phyloP scores from a whole-genome alignment of 1,139 yeast species.

The Geotrichum candidum region DNA sequence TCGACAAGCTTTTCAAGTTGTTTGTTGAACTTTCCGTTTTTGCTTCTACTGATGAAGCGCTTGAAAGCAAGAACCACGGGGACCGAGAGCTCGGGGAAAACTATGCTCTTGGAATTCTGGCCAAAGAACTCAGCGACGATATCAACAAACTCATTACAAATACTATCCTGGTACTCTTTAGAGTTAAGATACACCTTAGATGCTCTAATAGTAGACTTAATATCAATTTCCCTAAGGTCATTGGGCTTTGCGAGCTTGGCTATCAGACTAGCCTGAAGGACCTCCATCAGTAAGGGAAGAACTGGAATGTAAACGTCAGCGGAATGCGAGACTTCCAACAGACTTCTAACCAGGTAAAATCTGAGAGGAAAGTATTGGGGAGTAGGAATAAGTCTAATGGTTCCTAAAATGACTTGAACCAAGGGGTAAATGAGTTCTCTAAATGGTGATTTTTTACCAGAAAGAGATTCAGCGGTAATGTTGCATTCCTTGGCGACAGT shows the following conservation, averaged over 20 bases:
- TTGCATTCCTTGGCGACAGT: slow-evolving; percentile 67
- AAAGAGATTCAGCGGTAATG: slow-evolving; percentile 36
- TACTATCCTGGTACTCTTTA: slow-evolving; percentile 81
- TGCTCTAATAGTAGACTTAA: slow-evolving; percentile 78
- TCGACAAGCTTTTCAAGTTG: slow-evolving; percentile 71
- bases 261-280: slow-evolving; percentile 74
- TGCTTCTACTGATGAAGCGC: slow-evolving; percentile 69
- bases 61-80: slow-evolving; percentile 79
- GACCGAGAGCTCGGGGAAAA: slow-evolving; percentile 90
- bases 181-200: slow-evolving; percentile 79
- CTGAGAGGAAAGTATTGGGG: slow-evolving; percentile 92
- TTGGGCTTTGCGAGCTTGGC: slow-evolving; percentile 53
- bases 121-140: slow-evolving; percentile 76
- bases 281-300: slow-evolving; percentile 77
- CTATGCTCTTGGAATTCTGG: slow-evolving; percentile 72
- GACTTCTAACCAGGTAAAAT: slow-evolving; percentile 77
- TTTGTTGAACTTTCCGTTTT: slow-evolving; percentile 63
- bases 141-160: slow-evolving; percentile 80
- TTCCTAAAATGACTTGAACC: slow-evolving; percentile 91
- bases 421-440: slow-evolving; percentile 86
- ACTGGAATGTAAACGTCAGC: slow-evolving; percentile 90
- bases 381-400: slow-evolving; percentile 83
- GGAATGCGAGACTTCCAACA: slow-evolving; percentile 75
- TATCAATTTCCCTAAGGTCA: slow-evolving; percentile 72
- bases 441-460: slow-evolving; percentile 54